A percentile compares a stretch with the other conserved stretches of the same genome.
Conservation (phyloP, 2,329 filamentous ascomycete species). For the Thermomyces lanuginosus region DNA sequence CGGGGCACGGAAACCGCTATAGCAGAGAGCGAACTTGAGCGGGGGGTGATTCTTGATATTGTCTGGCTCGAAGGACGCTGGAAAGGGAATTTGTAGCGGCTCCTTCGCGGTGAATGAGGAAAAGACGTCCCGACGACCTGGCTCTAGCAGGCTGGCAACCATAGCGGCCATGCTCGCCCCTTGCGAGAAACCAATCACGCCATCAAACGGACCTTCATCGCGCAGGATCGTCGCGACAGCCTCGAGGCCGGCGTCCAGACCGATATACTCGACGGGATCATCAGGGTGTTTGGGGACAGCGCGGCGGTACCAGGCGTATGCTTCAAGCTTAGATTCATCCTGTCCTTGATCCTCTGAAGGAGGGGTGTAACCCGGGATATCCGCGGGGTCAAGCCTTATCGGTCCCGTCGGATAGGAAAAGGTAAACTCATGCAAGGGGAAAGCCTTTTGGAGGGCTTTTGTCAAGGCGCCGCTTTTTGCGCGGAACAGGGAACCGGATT, state of each 20-base stretch:
- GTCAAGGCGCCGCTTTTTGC: constrained; percentile 76
- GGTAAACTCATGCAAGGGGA: constrained; percentile 43
- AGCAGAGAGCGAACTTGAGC: constrained; percentile 56
- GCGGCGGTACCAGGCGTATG: constrained; percentile 70
- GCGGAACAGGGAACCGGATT: constrained; percentile 71
- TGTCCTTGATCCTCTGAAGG: constrained; percentile 23
- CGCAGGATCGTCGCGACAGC: constrained; percentile 45
- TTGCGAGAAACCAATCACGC: constrained; percentile 68
- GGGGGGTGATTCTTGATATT: constrained; percentile 32
- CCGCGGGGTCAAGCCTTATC: constrained; percentile 42
- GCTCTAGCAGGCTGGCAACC: constrained; percentile 55
- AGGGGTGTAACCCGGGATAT: constrained; percentile 53
- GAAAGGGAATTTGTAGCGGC: constrained; percentile 30
- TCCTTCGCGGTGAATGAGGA: constrained; percentile 16
- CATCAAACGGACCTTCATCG: constrained; percentile 54
- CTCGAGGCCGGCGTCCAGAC: constrained; percentile 51
- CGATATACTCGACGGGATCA: constrained; percentile 46
- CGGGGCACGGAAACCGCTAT: constrained; percentile 59
- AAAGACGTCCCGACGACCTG: constrained; percentile 32
- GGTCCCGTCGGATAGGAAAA: constrained; percentile 57
- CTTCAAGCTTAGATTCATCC: constrained; percentile 42
- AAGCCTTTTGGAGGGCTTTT: constrained; percentile 60
- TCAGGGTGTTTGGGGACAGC: constrained; percentile 42
- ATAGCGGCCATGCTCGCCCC: constrained; percentile 58
- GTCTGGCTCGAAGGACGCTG: constrained; percentile 28